Evolutionary conservation across 345 rosid species (phyloP).

Genomic region (Hibiscus tridactylites): DNA sequence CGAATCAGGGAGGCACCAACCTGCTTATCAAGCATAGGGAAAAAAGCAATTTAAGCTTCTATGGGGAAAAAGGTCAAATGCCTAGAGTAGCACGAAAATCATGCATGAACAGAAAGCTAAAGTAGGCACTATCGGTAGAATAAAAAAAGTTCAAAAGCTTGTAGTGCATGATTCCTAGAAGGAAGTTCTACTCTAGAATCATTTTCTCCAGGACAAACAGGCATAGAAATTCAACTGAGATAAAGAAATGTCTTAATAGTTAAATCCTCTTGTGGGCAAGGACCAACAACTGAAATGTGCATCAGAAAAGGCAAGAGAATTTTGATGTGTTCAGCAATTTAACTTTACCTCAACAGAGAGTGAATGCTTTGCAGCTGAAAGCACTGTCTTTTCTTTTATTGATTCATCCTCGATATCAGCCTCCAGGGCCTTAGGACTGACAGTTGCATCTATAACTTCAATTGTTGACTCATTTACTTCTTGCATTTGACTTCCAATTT

Average conservation of each 20-base stretch:
- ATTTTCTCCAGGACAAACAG: not conserved
- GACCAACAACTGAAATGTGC: not conserved
- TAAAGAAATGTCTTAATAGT: not conserved
- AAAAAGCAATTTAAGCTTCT: not conserved
- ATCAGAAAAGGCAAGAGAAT: not conserved
- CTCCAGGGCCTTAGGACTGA: conserved; percentile 14
- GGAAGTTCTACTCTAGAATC: not conserved
- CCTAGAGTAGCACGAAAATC: not conserved
- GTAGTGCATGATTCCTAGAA: not conserved
- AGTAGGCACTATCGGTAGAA: not conserved
- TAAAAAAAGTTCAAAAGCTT: not conserved
- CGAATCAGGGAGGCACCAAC: conserved; percentile 73
- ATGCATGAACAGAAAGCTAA: not conserved
- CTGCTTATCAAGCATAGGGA: conserved; percentile 31
- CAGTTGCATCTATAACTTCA: conserved; percentile 15
- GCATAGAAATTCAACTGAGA: not conserved
- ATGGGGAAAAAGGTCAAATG: not conserved
- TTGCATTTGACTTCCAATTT: conserved; percentile 30
- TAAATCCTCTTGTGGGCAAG: not conserved
- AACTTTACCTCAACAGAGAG: conserved; percentile 49
- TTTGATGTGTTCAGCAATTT: not conserved
- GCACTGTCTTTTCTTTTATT: conserved; percentile 11
- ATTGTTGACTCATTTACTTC: conserved; percentile 16
- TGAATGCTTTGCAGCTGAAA: conserved; percentile 40
- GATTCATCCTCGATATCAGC: conserved; percentile 11